Percentiles rank a stretch among this genome's conserved stretches.
phyloP scores from a whole-genome alignment of 768 basidiomycete genomes.

The Inosperma sp. region DNA sequence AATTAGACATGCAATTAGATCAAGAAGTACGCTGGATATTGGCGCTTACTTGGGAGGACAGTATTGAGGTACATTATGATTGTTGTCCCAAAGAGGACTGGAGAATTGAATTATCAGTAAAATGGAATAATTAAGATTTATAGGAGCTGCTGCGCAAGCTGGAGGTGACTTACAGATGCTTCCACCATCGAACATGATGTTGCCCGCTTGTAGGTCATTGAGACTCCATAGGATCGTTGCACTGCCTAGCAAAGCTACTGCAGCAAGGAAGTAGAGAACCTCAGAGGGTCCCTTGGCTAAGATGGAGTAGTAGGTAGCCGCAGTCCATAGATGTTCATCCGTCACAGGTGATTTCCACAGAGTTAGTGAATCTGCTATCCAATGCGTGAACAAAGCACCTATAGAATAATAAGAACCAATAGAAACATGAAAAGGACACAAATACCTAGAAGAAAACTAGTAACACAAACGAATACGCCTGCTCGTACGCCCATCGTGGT shows the following conservation, averaged over 20 bases:
- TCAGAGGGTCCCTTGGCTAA: conserved; percentile 60
- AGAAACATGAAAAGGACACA: conserved; percentile 1
- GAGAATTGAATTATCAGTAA: no score
- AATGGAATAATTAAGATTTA: conserved; percentile 5
- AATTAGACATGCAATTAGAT: conserved; percentile 11
- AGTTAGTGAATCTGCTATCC: conserved; percentile 90
- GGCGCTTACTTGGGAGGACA: conserved; percentile 70
- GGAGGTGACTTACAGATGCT: conserved; percentile 64
- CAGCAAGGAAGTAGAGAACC: conserved; percentile 53
- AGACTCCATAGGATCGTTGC: conserved; percentile 74
- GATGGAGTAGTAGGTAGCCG: conserved; percentile 78
- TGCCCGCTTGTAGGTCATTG: conserved; percentile 70
- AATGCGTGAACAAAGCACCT: conserved; percentile 84
- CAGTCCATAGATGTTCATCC: conserved; percentile 79
- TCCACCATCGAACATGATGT: conserved; percentile 89
- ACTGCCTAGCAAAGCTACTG: conserved; percentile 55
- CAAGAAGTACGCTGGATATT: conserved; percentile 5
- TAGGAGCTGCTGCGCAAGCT: not conserved
- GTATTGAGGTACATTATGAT: conserved; percentile 67
- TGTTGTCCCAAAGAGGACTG: conserved; percentile 76
- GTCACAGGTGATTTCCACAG: conserved; percentile 86
- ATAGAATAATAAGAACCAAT: conserved; percentile 7
- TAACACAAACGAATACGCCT: conserved; percentile 68
- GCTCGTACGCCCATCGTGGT: conserved; percentile 64
- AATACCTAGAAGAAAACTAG: conserved; percentile 75